A percentile compares a stretch with the other conserved stretches of the same genome.
phyloP scores from a whole-genome alignment of 208 protist species.

The Strigomonas oncopelti region DNA sequence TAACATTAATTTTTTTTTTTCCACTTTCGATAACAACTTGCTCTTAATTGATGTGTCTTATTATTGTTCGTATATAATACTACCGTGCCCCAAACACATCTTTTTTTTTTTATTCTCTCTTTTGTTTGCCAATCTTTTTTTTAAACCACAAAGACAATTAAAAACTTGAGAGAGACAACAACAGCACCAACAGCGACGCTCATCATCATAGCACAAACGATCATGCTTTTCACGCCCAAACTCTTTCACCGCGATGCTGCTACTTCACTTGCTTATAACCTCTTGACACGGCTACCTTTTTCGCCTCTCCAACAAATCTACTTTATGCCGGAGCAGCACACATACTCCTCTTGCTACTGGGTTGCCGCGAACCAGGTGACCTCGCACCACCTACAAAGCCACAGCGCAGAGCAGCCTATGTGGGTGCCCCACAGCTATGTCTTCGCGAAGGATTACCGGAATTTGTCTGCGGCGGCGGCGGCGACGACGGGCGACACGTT shows the following conservation, averaged over 20 bases:
- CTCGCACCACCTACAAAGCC: not conserved
- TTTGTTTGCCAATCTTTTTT: not conserved
- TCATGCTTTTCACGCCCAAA: not conserved
- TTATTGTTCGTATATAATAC: too few relatives aligned
- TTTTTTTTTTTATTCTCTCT: not conserved
- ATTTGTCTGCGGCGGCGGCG: too few relatives aligned
- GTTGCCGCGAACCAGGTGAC: not conserved
- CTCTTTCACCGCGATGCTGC: not conserved
- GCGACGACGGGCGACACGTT: too few relatives aligned
- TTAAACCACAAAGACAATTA: too few relatives aligned
- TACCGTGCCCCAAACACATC: not conserved
- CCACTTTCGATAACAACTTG: constrained; percentile 1
- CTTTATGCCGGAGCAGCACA: not conserved
- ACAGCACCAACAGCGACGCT: too few relatives aligned
- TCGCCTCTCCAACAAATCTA: not conserved
- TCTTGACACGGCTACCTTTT: not conserved
- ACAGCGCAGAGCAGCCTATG: not conserved
- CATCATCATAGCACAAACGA: too few relatives aligned
- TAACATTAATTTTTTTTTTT: too few relatives aligned
- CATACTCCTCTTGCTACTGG: not conserved
- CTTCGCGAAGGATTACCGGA: not conserved
- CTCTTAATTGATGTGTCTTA: not conserved
- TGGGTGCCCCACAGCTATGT: not conserved
- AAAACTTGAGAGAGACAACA: too few relatives aligned
- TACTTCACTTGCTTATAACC: not conserved